Evolutionary conservation across 2,329 filamentous ascomycete species (phyloP), one percentile per base, ranked within the genome.

Genomic region (Pezicula carpinea): DNA sequence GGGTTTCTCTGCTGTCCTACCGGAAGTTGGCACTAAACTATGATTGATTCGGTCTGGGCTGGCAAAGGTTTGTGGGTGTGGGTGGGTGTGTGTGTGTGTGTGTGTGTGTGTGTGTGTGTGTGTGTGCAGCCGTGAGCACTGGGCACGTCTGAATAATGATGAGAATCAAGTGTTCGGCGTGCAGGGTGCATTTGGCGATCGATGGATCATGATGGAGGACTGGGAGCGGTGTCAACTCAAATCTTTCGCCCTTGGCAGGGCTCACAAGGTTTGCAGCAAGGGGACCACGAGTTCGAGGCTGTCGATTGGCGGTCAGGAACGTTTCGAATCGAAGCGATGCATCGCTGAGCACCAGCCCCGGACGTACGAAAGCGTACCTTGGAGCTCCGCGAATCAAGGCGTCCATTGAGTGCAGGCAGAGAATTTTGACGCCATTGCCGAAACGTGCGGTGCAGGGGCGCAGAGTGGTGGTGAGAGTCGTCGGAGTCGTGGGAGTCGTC

Each of bases 361-460:
- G 15, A 23, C 6, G 19, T 22, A n/a, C n/a, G n/a, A n/a, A n/a
- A n/a, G n/a, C n/a, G n/a, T n/a, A n/a, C n/a, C 11, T 23, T 23
- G n/a, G 13, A 15, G 39, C 19, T 26, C 13, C 40, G 44, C n/a
- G 31, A 42, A 39, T 17, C 15, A 29, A 15, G 35, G 8, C 21
- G 31, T 31, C 26, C 39, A 34, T 6, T 36, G 19, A n/a, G 32
- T 21, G 18, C 33, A 15, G 14, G 38, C 10, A 40, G 43, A 23
- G 21, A 29, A 11, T 47, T 42, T 49, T 51, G 46, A 51, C 52
- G 52, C 52, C 52, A 49, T 50, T 52, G 44, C 52, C 52, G 52
- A 53, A 50, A 49, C 49, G 49, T 51, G 46, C 33, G 8, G 33
- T 35, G 33, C 33, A 13, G 33, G 32, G 33, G 2, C 33, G 26